These are phyloP conservation scores for Candida tibetensis DNA, from an alignment of 805 yeast species.

Conservation along the genomic window DNA sequence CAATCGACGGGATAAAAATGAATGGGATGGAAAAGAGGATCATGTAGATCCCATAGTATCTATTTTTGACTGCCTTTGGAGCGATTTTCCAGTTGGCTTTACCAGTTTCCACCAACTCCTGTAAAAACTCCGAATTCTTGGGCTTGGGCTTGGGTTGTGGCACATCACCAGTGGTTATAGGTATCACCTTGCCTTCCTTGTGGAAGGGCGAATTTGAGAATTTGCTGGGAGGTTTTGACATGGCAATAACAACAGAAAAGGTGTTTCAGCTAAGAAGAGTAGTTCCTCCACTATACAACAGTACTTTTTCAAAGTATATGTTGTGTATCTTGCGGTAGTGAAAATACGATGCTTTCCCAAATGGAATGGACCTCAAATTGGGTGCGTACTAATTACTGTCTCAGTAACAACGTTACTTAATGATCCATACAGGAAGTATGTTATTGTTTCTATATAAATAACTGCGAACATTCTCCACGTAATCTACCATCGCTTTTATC, in stretches of 20 bases:
- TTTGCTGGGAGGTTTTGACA: slow-evolving; percentile 11
- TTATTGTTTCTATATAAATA: too few species aligned
- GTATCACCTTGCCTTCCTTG: slow-evolving; percentile 20
- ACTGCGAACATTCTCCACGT: too few species aligned
- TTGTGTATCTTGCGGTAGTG: too few species aligned
- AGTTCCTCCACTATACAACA: too few species aligned
- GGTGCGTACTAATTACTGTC: too few species aligned
- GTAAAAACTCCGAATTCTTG: slow-evolving; percentile 29
- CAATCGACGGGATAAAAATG: slow-evolving; percentile 31
- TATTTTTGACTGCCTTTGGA: slow-evolving; percentile 32
- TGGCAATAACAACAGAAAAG: not conserved
- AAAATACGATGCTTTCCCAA: too few species aligned
- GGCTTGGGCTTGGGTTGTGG: slow-evolving; percentile 13
- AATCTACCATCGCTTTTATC: too few species aligned
- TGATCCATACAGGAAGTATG: too few species aligned
- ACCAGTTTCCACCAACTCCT: slow-evolving; percentile 39
- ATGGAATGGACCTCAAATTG: too few species aligned
- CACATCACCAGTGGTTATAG: slow-evolving; percentile 5
- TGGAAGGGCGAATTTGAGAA: slow-evolving; percentile 32
- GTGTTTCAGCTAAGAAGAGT: too few species aligned
- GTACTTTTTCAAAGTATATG: too few species aligned
- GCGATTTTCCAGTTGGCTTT: slow-evolving; percentile 44
- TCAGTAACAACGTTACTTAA: too few species aligned
- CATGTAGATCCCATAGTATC: slow-evolving; percentile 38
- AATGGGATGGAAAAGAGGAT: slow-evolving; percentile 39